Evolutionary conservation across 2,329 filamentous ascomycete species (phyloP).

Genomic region (Ophiostoma piceae): DNA sequence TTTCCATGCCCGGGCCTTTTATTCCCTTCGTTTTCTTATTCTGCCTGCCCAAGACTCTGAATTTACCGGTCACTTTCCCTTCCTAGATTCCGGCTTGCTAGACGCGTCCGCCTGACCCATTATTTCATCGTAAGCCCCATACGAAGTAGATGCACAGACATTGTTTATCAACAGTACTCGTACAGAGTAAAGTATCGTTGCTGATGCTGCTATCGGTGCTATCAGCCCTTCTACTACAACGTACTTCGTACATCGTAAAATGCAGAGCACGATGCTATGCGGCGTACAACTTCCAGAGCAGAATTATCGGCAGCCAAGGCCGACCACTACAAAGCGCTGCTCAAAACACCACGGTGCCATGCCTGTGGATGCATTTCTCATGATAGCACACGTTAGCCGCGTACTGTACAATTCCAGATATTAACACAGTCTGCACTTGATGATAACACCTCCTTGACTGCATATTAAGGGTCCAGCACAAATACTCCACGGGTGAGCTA

Average conservation of each 20-base stretch:
- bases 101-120: neutral
- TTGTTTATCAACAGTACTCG: neutral
- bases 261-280: too few relatives aligned
- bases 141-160: neutral
- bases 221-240: neutral
- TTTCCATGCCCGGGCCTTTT: conserved; percentile 3
- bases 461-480: neutral
- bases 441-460: neutral
- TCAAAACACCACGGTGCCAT: neutral
- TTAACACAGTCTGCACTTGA: neutral
- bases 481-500: neutral
- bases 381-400: neutral
- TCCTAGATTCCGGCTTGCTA: conserved; percentile 2
- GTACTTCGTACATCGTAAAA: too few relatives aligned
- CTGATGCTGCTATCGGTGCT: neutral
- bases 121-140: neutral
- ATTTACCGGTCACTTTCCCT: conserved; percentile 9
- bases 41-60: neutral
- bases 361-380: neutral
- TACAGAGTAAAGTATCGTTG: neutral
- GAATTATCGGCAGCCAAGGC: conserved; percentile 3
- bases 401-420: neutral
- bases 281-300: neutral
- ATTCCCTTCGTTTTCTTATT: neutral
- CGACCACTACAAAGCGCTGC: neutral